phyloP scores from a whole-genome alignment of 2,329 filamentous ascomycete species.

The Corinectria fuckeliana region DNA sequence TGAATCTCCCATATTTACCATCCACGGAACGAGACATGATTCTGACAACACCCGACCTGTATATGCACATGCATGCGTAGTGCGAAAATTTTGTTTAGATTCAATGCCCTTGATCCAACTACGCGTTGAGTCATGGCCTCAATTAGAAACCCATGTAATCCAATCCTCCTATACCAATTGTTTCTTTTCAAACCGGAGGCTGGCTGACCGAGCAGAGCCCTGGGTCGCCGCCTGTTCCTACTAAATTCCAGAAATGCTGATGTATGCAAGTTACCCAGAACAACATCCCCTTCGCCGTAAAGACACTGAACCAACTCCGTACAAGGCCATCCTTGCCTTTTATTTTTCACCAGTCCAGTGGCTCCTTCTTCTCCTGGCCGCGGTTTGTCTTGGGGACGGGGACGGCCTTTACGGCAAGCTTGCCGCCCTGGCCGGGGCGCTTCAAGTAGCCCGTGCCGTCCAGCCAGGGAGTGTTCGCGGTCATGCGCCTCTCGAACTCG shows the following conservation, averaged over 20 bases:
- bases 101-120: slow-evolving; percentile 18
- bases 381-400: slow-evolving; percentile 89
- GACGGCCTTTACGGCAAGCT: slow-evolving; percentile 63
- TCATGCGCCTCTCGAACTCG: slow-evolving; percentile 80
- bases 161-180: slow-evolving; percentile 12
- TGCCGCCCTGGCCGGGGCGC: slow-evolving; percentile 60
- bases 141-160: slow-evolving; percentile 21
- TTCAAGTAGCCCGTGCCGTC: slow-evolving; percentile 84
- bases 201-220: slow-evolving; percentile 17
- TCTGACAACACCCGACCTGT: not conserved
- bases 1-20: not conserved
- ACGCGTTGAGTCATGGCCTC: slow-evolving; percentile 20
- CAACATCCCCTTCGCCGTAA: slow-evolving; percentile 34
- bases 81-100: slow-evolving; percentile 14
- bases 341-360: slow-evolving; percentile 78
- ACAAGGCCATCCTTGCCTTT: not conserved
- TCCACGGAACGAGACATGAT: not conserved
- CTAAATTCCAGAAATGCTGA: slow-evolving; percentile 26
- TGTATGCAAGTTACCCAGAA: slow-evolving; percentile 27
- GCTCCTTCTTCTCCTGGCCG: slow-evolving; percentile 82
- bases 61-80: slow-evolving; percentile 5
- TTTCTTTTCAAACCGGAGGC: slow-evolving; percentile 21
- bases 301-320: slow-evolving; percentile 21
- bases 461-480: slow-evolving; percentile 84
- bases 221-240: slow-evolving; percentile 20